phyloP scores from a whole-genome alignment of 2,329 filamentous ascomycete genomes.

The Cytospora piceae region DNA sequence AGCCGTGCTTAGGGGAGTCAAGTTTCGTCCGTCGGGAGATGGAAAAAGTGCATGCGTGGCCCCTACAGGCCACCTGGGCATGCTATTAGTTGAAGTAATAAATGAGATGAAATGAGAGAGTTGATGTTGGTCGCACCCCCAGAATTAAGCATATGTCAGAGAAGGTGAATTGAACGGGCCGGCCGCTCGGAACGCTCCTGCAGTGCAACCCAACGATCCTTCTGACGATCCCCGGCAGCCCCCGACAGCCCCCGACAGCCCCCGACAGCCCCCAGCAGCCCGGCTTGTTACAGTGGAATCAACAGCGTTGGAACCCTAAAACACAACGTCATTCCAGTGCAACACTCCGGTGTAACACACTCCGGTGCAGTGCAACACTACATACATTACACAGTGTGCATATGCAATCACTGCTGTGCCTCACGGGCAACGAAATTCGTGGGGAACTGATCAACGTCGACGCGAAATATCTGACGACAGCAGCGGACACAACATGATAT shows the following conservation, averaged over 20 bases:
- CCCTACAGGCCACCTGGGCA: too few species aligned
- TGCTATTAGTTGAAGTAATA: background rate
- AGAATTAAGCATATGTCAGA: background rate
- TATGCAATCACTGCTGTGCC: background rate
- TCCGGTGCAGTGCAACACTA: too few species aligned
- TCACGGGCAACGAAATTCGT: background rate
- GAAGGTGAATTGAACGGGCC: background rate
- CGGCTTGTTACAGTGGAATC: conserved; percentile 1
- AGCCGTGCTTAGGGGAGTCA: background rate
- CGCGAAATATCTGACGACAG: conserved; percentile 10
- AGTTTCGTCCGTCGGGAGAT: too few species aligned
- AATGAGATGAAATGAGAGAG: background rate
- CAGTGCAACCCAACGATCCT: conserved; percentile 11
- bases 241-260: background rate
- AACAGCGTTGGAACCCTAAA: too few species aligned
- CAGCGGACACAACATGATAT: background rate
- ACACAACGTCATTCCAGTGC: too few species aligned
- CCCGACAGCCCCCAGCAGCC: background rate
- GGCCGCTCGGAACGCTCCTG: background rate
- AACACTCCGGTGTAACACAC: too few species aligned
- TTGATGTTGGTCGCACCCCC: too few species aligned
- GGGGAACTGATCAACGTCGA: conserved; percentile 4
- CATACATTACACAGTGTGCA: background rate
- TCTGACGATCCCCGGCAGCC: background rate
- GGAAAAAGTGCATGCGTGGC: too few species aligned